Evolutionary conservation across 495 filamentous ascomycete genomes (phyloP).

Genomic region (Neurospora sp.): DNA sequence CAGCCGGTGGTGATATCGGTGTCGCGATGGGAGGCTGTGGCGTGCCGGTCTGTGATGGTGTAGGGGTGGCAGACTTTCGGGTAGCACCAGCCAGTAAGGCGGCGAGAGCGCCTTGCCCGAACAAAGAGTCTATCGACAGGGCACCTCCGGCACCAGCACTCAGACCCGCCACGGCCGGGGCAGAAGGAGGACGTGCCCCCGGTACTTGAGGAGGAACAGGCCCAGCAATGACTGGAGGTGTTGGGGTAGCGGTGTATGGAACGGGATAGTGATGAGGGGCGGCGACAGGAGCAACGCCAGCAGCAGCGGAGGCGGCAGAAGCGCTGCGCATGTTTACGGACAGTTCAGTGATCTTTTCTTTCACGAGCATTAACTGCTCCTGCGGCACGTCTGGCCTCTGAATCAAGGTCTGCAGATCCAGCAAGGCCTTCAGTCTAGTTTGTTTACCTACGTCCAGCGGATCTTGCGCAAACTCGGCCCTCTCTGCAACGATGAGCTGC

Average conservation of each 20-base stretch:
- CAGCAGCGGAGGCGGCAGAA: not conserved
- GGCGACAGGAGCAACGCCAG: slow-evolving; percentile 3
- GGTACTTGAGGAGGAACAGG: slow-evolving; percentile 10
- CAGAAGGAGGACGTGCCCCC: slow-evolving; percentile 15
- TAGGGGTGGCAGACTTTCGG: slow-evolving; percentile 34
- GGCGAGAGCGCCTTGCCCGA: slow-evolving; percentile 44
- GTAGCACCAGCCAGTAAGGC: slow-evolving; percentile 28
- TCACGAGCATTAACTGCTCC: slow-evolving; percentile 69
- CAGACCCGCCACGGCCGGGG: slow-evolving; percentile 11
- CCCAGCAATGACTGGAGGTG: slow-evolving; percentile 15
- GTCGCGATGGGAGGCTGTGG: slow-evolving; percentile 26
- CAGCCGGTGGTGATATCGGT: slow-evolving; percentile 9
- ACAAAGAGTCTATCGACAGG: slow-evolving; percentile 38
- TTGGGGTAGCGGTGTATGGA: slow-evolving; percentile 13
- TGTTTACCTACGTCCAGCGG: slow-evolving; percentile 63
- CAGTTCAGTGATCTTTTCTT: slow-evolving; percentile 67
- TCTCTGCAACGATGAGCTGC: slow-evolving; percentile 57
- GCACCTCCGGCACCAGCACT: slow-evolving; percentile 17
- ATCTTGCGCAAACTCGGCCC: slow-evolving; percentile 60
- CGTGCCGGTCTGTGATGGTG: slow-evolving; percentile 29
- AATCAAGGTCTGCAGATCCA: slow-evolving; percentile 77
- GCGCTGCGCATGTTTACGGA: slow-evolving; percentile 40
- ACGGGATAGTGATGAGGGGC: slow-evolving; percentile 10
- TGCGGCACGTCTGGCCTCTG: slow-evolving; percentile 66
- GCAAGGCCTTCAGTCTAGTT: slow-evolving; percentile 69